Evolutionary conservation across 2,329 filamentous ascomycete species (phyloP), one percentile per base, ranked within the genome.

Genomic region (Cladophialophora psammophila): DNA sequence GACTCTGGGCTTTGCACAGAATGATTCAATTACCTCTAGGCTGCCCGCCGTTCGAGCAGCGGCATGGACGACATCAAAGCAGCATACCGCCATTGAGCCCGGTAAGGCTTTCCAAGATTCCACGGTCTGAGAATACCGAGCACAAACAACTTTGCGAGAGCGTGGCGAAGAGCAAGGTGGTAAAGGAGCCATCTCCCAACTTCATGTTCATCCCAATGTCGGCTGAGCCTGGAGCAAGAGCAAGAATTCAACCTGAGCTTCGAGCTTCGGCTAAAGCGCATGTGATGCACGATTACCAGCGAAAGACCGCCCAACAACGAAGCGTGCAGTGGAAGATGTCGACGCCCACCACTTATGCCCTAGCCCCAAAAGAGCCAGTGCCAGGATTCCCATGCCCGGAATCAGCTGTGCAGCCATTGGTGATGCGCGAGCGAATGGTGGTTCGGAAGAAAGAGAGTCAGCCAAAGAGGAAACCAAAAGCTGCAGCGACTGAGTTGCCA

Each of bases 181-280:
- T 45, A 20, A 54, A 61, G 38, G 38, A 52, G 38, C 31, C 60
- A 34, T 42, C 60, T 34, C 52, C 50, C n/a, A 36, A 12, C 15
- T 56, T 63, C 32, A 63, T 63, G 52, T 63, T 63, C 52, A n/a
- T 63, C n/a, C 36, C 60, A 20, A 63, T 63, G 60, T 63, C 60
- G 15, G 54, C 42, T 34, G 60, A 56, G 20, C 60, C 60, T 31
- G 60, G 60, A 20, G 36, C 32, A 48, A 55, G 60, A 48, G 60
- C 60, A 13, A 56, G 18, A 26, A 56, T 63, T 20, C 60, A 42
- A 40, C 50, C 60, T 20, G 53, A 56, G 18, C 52, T 55, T 48
- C 50, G 60, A 63, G 60, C 60, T 42, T 56, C 60, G 38, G 60
- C 60, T 6, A 63, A 63, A 45, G 60, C 60, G 42, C 60, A 63